Evolutionary conservation across 2,329 filamentous ascomycete species (phyloP), one percentile per base, ranked within the genome.

Genomic region (Cladosporium sp.): DNA sequence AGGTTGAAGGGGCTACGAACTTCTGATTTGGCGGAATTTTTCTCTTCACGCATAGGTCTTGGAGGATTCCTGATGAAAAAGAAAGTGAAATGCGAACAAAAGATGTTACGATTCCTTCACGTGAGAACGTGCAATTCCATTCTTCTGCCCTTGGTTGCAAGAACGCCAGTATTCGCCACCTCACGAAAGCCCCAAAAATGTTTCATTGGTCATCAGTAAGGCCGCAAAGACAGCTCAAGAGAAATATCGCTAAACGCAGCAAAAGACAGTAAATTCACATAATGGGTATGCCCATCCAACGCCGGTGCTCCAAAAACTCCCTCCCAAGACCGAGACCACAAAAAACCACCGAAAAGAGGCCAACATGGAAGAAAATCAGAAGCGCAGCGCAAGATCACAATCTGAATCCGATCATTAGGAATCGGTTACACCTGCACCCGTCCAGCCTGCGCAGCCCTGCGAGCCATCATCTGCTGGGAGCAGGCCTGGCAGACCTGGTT

Each of bases 401-500:
- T 36, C 32, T 17, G 32, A 15, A 36, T 15, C 7, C 32, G 32
- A 17, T 2, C n/a, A 36, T 36, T 7, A 5, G 5, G 9, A 9
- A 9, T 27, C 22, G 22, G 22, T 50, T 30, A 50, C n/a, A 43
- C 13, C 15, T 39, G 39, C 7, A 38, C 30, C 29, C 43, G 47
- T 32, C 45, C 45, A 27, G 56, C 56, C 43, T 61, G 58, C 38
- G 64, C 58, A 15, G 56, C 53, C n/a, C 59, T 56, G 2, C 58
- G 58, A 34, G 60, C 54, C 47, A 55, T 54, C 7, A 52, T 56
- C 52, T 61, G 58, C 43, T 61, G 60, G 7, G 54, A 52, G 53
- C 66, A 68, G 22, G 56, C 66, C 57, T 48, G 78, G 62, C 83
- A 85, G 13, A 74, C 68, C 11, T 77, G 72, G 4, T 66, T 68